Percentiles rank a stretch among this genome's conserved stretches.
Evolutionary conservation across 1,284 basidiomycete species (phyloP).

Genomic region (Cystobasidium slooffiae): DNA sequence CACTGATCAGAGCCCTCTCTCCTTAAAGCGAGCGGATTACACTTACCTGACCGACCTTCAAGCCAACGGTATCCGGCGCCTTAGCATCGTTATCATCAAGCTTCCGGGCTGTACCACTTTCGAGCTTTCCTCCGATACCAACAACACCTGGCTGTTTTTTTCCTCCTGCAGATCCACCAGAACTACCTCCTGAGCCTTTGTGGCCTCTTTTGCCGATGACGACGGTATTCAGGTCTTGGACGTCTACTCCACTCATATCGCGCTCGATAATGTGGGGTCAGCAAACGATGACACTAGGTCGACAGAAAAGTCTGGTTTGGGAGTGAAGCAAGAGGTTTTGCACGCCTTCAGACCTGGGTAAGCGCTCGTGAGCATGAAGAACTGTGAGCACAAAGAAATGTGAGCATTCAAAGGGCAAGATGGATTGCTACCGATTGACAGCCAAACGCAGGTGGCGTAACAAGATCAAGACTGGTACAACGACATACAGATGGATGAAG

Average conservation of each 20-base stretch:
- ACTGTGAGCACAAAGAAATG: too few relatives aligned
- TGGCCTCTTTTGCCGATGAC: conserved; percentile 16
- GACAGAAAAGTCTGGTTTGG: neutral
- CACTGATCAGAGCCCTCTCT: neutral
- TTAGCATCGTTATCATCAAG: conserved; percentile 40
- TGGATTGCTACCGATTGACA: too few relatives aligned
- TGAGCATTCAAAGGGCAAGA: too few relatives aligned
- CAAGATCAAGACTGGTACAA: too few relatives aligned
- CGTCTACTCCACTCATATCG: conserved; percentile 21
- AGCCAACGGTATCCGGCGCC: conserved; percentile 29
- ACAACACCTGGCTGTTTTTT: conserved; percentile 27
- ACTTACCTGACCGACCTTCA: conserved; percentile 30
- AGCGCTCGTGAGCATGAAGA: too few relatives aligned
- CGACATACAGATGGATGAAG: too few relatives aligned
- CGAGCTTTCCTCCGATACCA: conserved; percentile 19
- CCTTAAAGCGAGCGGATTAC: neutral
- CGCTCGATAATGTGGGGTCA: neutral
- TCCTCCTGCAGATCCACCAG: neutral
- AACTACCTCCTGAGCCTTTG: neutral
- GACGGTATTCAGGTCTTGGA: conserved; percentile 25
- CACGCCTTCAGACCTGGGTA: too few relatives aligned
- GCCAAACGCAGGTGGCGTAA: too few relatives aligned
- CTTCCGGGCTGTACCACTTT: conserved; percentile 18
- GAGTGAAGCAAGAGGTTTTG: too few relatives aligned
- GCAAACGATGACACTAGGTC: neutral